These are phyloP conservation scores for Schrenkiella parvula DNA, from an alignment of 345 rosid species.

Conservation along the genomic window DNA sequence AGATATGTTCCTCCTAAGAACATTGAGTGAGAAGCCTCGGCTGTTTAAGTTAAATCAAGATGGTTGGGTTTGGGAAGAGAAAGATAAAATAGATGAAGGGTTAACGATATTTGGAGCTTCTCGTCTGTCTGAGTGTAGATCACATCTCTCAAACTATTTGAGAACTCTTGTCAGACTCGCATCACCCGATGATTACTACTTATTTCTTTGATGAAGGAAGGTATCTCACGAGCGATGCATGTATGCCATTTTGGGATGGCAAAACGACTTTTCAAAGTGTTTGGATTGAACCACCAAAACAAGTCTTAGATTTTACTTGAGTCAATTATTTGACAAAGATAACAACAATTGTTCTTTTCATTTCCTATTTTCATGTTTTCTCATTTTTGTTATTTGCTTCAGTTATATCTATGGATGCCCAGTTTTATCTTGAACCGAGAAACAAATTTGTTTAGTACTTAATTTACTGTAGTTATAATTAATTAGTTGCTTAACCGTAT, in stretches of 20 bases:
- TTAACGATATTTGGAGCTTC: neutral
- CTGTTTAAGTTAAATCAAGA: neutral
- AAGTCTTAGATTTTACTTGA: neutral
- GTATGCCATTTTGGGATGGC: neutral
- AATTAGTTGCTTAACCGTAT: too few relatives aligned
- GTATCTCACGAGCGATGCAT: neutral
- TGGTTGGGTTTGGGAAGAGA: neutral
- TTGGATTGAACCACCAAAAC: constrained; percentile 6
- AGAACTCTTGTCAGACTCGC: neutral
- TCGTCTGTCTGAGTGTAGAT: neutral
- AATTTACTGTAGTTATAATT: too few relatives aligned
- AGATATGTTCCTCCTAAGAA: neutral
- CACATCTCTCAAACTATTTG: neutral
- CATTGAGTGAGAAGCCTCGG: neutral
- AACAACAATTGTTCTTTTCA: too few relatives aligned
- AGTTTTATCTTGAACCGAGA: too few relatives aligned
- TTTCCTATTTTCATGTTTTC: too few relatives aligned
- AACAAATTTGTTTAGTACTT: too few relatives aligned
- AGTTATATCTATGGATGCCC: too few relatives aligned
- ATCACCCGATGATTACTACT: neutral
- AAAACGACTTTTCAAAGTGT: neutral
- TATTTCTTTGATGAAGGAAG: neutral
- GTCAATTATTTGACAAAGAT: neutral
- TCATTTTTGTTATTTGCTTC: too few relatives aligned
- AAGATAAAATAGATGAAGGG: neutral